Evolutionary conservation across 73 alveolate genomes (phyloP).

Genomic region (Chromera velia): DNA sequence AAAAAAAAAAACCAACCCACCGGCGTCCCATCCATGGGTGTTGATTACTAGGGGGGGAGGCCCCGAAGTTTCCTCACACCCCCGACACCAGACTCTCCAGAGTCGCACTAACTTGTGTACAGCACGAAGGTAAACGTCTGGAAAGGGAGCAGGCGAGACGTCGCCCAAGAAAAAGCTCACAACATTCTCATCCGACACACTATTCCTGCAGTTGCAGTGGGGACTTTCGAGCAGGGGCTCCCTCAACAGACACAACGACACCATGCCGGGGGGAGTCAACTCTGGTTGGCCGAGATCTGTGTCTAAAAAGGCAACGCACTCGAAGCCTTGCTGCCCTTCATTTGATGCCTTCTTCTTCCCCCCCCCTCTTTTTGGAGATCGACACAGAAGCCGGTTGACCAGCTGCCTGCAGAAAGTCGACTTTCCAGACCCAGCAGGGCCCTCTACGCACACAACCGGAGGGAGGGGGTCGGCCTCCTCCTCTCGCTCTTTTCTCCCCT

Average conservation of each 20-base stretch:
- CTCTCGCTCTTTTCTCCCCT: no score
- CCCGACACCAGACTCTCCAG: neutral
- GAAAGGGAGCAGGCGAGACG: no score
- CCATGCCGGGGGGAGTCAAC: constrained; percentile 35
- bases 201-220: no score
- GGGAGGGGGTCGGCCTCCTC: no score
- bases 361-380: neutral
- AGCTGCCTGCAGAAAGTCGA: constrained; percentile 29
- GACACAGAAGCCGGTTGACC: constrained; percentile 13
- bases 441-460: constrained; percentile 25
- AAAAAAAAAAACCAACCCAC: no score
- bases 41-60: constrained; percentile 32
- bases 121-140: no score
- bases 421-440: constrained; percentile 36
- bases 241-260: constrained; percentile 19
- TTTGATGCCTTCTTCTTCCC: neutral
- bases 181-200: no score
- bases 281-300: constrained; percentile 42
- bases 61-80: neutral
- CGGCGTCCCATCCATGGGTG: constrained; percentile 43
- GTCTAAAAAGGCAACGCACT: constrained; percentile 9
- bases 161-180: no score
- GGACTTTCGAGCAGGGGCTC: constrained; percentile 8
- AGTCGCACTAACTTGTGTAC: no score
- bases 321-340: neutral